Evolutionary conservation across 208 protist genomes (phyloP).

Genomic region (Leishmania guyanensis): DNA sequence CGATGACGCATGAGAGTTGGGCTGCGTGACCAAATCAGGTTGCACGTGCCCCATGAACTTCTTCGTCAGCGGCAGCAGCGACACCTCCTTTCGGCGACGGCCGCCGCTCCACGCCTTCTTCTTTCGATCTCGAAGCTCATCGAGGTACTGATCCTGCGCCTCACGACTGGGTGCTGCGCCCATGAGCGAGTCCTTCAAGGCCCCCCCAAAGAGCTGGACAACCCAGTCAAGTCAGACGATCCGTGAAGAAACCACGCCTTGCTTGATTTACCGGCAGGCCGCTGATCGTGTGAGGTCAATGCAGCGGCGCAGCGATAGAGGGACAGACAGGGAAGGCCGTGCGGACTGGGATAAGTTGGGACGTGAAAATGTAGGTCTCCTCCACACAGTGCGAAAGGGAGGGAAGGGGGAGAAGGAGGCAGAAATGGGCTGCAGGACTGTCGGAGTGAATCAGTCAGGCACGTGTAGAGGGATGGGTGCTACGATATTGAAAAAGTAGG

Average conservation of each 20-base stretch:
- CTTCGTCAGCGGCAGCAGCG: slow-evolving; percentile 17
- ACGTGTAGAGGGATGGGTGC: neutral
- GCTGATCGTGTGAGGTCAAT: neutral
- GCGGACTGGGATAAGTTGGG: neutral
- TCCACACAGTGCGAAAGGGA: neutral
- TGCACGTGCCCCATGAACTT: slow-evolving; percentile 11
- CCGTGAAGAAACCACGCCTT: neutral
- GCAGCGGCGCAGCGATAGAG: neutral
- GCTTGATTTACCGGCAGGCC: neutral
- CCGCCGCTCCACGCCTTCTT: neutral
- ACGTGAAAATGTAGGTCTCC: neutral
- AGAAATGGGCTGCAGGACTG: neutral
- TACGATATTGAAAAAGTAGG: neutral
- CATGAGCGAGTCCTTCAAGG: neutral
- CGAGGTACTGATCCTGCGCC: slow-evolving; percentile 9
- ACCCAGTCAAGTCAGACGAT: neutral
- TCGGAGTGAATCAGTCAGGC: neutral
- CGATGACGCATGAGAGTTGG: neutral
- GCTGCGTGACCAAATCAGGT: neutral
- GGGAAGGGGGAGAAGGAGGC: neutral
- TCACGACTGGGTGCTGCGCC: slow-evolving; percentile 19
- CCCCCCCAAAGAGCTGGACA: neutral
- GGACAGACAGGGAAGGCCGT: neutral
- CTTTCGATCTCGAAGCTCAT: slow-evolving; percentile 2
- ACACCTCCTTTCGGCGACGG: slow-evolving; percentile 9